A percentile compares a stretch with the other conserved stretches of the same genome.
These are phyloP conservation scores for Ogataea methanolica DNA, from an alignment of 805 yeast genomes.

Conservation along the genomic window DNA sequence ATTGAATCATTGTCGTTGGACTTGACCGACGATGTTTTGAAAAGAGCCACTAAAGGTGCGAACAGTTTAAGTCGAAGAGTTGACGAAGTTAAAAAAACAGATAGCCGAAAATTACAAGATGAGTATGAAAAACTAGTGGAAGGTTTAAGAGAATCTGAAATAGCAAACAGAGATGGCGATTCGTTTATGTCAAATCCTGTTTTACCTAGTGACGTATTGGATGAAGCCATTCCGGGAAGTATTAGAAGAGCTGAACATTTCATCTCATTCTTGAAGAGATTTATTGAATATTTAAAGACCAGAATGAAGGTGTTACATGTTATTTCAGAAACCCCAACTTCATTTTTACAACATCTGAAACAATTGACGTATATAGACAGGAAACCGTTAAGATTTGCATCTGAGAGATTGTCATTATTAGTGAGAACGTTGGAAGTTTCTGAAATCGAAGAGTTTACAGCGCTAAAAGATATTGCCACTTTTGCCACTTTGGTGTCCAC, in stretches of 20 bases:
- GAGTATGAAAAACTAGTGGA: slow-evolving; percentile 90
- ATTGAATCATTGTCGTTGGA: slow-evolving; percentile 92
- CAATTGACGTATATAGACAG: slow-evolving; percentile 89
- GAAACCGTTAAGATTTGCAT: slow-evolving; percentile 87
- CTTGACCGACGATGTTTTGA: slow-evolving; percentile 82
- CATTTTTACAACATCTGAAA: slow-evolving; percentile 88
- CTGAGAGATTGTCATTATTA: slow-evolving; percentile 82
- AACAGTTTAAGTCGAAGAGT: slow-evolving; percentile 71
- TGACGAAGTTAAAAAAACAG: slow-evolving; percentile 78
- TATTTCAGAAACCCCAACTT: slow-evolving; percentile 94
- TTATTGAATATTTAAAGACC: slow-evolving; percentile 90
- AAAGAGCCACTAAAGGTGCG: slow-evolving; percentile 86
- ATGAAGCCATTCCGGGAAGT: slow-evolving; percentile 96
- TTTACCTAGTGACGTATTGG: slow-evolving; percentile 75
- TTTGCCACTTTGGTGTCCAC: slow-evolving; percentile 96
- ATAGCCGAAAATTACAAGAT: slow-evolving; percentile 76
- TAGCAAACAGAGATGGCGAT: slow-evolving; percentile 53
- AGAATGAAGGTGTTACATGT: slow-evolving; percentile 98
- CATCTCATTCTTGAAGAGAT: slow-evolving; percentile 84
- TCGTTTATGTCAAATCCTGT: slow-evolving; percentile 83
- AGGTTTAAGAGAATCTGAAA: slow-evolving; percentile 81
- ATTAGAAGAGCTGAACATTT: slow-evolving; percentile 97
- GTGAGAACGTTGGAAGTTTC: slow-evolving; percentile 85
- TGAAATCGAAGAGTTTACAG: slow-evolving; percentile 87
- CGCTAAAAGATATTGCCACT: slow-evolving; percentile 92